These are phyloP conservation scores for Solanum corneliomulleri DNA, from an alignment of 257 asterid genomes.

Conservation along the genomic window DNA sequence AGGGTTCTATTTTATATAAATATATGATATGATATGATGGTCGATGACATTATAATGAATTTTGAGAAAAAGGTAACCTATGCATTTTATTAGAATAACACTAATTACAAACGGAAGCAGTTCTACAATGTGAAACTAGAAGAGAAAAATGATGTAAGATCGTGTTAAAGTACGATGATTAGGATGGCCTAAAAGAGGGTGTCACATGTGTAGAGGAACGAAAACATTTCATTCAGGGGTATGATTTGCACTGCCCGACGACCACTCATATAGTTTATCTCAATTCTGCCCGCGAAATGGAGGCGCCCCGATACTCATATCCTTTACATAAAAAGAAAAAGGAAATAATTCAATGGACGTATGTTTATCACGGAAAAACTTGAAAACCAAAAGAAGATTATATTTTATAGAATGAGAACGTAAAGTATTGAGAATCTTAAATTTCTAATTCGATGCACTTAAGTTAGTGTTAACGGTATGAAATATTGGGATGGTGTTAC, in stretches of 20 bases:
- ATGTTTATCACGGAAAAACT: neutral
- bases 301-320: neutral
- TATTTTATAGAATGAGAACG: neutral
- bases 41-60: too few relatives aligned
- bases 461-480: neutral
- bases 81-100: too few relatives aligned
- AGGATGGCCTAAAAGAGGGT: too few relatives aligned
- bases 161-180: too few relatives aligned
- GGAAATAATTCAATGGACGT: neutral
- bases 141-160: too few relatives aligned
- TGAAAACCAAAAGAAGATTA: too few relatives aligned
- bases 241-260: neutral
- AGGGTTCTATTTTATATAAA: too few relatives aligned
- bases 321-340: neutral
- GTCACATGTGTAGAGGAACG: too few relatives aligned
- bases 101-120: too few relatives aligned
- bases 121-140: too few relatives aligned
- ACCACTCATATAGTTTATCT: neutral
- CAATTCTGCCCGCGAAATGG: neutral
- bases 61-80: too few relatives aligned
- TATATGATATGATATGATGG: too few relatives aligned
- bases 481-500: neutral
- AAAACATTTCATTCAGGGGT: neutral
- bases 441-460: neutral
- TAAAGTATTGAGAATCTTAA: neutral